Evolutionary conservation across 176 grass and related monocot species (phyloP).

Genomic region (Carex littledalei): DNA sequence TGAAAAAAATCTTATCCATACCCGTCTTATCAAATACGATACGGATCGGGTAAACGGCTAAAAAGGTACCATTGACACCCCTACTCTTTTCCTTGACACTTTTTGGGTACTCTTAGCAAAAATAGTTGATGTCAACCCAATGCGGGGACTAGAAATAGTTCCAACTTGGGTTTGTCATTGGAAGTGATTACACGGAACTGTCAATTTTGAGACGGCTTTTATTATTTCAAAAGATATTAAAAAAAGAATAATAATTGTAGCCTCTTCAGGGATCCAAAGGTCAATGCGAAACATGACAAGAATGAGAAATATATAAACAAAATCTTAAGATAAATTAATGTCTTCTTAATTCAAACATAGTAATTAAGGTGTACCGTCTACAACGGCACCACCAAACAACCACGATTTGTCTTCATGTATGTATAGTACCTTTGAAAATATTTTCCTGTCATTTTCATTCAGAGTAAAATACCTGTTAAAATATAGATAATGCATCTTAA

Average conservation of each 20-base stretch:
- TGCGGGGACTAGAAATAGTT: conserved; percentile 60
- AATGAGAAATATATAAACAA: background rate
- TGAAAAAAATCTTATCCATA: too few species aligned
- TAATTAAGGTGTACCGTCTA: background rate
- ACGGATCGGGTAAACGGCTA: too few species aligned
- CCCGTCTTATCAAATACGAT: too few species aligned
- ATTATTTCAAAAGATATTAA: background rate
- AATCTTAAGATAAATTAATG: too few species aligned
- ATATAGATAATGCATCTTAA: conserved; percentile 7
- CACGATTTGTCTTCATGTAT: background rate
- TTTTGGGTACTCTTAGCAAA: conserved; percentile 12
- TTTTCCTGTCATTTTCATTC: background rate
- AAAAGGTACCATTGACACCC: too few species aligned
- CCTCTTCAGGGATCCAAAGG: background rate
- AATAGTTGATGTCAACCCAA: conserved; percentile 38
- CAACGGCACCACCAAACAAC: background rate
- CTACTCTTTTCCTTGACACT: background rate
- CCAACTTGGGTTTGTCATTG: background rate
- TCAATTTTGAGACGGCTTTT: background rate
- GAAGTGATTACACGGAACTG: conserved; percentile 4
- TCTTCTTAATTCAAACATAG: too few species aligned
- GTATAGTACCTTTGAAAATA: background rate
- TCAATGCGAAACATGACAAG: conserved; percentile 1
- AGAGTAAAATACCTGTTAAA: background rate
- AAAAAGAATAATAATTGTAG: background rate